Base-by-base conservation (phyloP, 164 flowering plant species). In the Macadamia integrifolia region DNA sequence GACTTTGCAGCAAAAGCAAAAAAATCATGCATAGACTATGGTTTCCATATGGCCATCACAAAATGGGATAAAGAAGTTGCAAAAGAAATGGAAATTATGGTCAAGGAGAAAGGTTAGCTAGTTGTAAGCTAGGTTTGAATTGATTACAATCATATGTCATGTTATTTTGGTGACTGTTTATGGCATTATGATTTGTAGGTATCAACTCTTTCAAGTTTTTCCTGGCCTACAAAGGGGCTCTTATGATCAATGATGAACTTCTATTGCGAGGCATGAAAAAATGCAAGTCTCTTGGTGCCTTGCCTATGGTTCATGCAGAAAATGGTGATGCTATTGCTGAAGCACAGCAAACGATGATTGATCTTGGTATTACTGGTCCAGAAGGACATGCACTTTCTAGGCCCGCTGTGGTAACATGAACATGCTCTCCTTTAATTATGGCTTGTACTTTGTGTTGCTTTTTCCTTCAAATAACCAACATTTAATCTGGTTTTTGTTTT, bases 271-370 rank as follows among this genome's bases (percentile, higher is more conserved):
- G 91, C 60, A 76, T 94, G 55, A 85, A 89, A 72, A 88, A 82
- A 64, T 94, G 99, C 84, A 94, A 92, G 79, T 82, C 97, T 64
- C 93, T 94, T 81, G 99, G 99, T 73, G 97, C 99, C 35, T 68
- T 94, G 72, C 86, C 99, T 46, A 88, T 90, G 99, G 99, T 94
- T 62, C 99, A 94, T 80, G 99, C 99, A 62, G 98, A 94, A 86
- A 94, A 94, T 84, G 97, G 97, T 64, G 99, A 94, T 82, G 99
- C 90, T 71, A 97, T 89, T 40, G 86, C 76, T 71, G 92, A 88
- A 78, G 99, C 97, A 61, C 97, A 94, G 73, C 82, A 81, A 48
- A 84, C 87, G 79, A 90, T 94, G 92, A 88, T 92, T 58, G 87
- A 88, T 66, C 96, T 94, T 71, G 97, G 97, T 57, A 92, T 94